phyloP scores from a whole-genome alignment of 2,329 filamentous ascomycete genomes.

The Aspergillus sp. region DNA sequence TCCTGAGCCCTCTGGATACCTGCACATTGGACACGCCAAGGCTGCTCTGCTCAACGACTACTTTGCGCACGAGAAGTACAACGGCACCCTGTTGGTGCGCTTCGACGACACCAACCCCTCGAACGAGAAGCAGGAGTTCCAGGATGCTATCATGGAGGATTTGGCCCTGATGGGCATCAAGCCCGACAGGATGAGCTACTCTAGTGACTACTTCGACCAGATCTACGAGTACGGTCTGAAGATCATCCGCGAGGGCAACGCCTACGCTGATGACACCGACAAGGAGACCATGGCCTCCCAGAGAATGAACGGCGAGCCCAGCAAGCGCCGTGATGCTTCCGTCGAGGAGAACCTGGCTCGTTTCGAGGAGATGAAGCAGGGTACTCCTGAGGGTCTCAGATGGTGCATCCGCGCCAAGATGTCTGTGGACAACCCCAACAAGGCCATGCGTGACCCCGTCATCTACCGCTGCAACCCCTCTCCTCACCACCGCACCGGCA shows the following conservation, averaged over 20 bases:
- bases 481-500: conserved; percentile 64
- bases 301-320: conserved; percentile 80
- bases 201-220: conserved; percentile 92
- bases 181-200: conserved; percentile 83
- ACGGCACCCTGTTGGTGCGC: conserved; percentile 84
- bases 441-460: conserved; percentile 92
- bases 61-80: conserved; percentile 91
- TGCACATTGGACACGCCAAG: conserved; percentile 96
- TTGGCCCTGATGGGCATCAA: conserved; percentile 87
- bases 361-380: conserved; percentile 92
- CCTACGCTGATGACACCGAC: conserved; percentile 92
- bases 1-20: conserved; percentile 91
- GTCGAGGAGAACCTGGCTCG: conserved; percentile 82
- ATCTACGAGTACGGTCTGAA: conserved; percentile 82
- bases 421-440: conserved; percentile 87
- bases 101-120: conserved; percentile 98
- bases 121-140: conserved; percentile 95
- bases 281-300: conserved; percentile 85
- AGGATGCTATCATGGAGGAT: conserved; percentile 92
- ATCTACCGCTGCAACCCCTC: conserved; percentile 89
- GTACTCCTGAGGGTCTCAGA: conserved; percentile 72
- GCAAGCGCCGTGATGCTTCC: conserved; percentile 73
- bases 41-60: conserved; percentile 92
- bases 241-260: conserved; percentile 82
- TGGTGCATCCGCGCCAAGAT: conserved; percentile 97